Percentiles rank a stretch among this genome's conserved stretches.
phyloP scores from a whole-genome alignment of 306 rosid species.

The Pyrus pyrifolia region DNA sequence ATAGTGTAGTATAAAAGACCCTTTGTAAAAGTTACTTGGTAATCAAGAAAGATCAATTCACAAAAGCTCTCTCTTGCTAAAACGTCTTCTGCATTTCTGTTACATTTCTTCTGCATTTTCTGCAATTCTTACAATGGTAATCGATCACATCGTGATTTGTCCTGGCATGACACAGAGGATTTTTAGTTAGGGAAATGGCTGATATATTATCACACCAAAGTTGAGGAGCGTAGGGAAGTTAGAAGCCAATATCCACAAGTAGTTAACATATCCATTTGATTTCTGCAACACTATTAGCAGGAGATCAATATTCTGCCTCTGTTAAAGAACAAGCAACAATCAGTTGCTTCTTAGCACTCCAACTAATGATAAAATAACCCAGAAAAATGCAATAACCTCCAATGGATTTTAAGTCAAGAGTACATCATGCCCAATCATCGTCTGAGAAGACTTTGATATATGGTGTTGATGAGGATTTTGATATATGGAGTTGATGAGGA shows the following conservation, averaged over 20 bases:
- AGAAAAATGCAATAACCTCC: not conserved
- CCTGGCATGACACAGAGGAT: not conserved
- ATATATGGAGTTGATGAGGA: no score
- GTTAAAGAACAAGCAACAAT: not conserved
- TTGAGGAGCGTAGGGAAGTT: not conserved
- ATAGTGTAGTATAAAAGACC: no score
- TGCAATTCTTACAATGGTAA: not conserved
- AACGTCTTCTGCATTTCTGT: no score
- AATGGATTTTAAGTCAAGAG: not conserved
- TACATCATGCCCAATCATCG: not conserved
- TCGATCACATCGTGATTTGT: not conserved
- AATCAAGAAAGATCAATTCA: no score
- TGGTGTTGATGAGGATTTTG: no score
- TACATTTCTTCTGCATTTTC: no score
- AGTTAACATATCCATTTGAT: not conserved
- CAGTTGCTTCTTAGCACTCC: not conserved
- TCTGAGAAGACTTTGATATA: no score
- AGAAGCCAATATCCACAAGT: no score
- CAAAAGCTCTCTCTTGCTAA: no score
- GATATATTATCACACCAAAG: not conserved
- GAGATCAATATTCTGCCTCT: not conserved
- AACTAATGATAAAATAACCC: no score
- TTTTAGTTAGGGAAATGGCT: not conserved
- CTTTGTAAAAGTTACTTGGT: no score
- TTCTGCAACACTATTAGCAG: no score